Percentiles rank a stretch among this genome's conserved stretches.
phyloP scores from a whole-genome alignment of 768 basidiomycete species.

The Wakefieldia striispora region DNA sequence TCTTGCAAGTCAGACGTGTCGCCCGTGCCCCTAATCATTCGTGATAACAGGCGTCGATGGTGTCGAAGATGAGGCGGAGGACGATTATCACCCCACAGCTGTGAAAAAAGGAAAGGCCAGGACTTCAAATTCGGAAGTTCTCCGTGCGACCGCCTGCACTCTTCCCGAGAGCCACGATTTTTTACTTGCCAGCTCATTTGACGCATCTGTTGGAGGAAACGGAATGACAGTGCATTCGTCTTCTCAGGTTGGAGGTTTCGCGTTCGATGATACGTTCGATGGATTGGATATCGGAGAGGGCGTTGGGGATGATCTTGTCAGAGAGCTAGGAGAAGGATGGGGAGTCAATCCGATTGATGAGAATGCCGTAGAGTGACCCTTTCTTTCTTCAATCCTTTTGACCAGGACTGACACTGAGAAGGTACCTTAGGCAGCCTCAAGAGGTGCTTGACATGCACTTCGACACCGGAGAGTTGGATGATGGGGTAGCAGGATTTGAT shows the following conservation, averaged over 20 bases:
- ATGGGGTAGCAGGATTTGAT: slow-evolving; percentile 17
- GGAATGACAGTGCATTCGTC: slow-evolving; percentile 43
- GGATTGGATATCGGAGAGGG: slow-evolving; percentile 57
- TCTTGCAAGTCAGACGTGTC: slow-evolving; percentile 1
- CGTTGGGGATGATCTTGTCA: slow-evolving; percentile 71
- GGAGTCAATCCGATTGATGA: slow-evolving; percentile 27
- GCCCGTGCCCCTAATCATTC: neutral
- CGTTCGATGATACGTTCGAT: slow-evolving; percentile 55
- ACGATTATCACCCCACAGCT: slow-evolving; percentile 48
- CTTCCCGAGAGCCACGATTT: slow-evolving; percentile 72
- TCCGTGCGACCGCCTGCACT: slow-evolving; percentile 56
- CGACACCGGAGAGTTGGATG: slow-evolving; percentile 22
- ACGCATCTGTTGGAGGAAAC: slow-evolving; percentile 51
- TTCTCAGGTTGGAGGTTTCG: slow-evolving; percentile 52
- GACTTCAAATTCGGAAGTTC: slow-evolving; percentile 39
- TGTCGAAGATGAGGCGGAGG: slow-evolving; percentile 39
- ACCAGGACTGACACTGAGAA: slow-evolving; percentile 12
- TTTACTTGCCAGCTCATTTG: slow-evolving; percentile 64
- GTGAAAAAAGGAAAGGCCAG: slow-evolving; percentile 29
- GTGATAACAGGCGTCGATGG: slow-evolving; percentile 6
- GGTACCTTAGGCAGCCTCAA: slow-evolving; percentile 16
- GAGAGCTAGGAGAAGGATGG: slow-evolving; percentile 75
- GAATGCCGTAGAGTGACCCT: slow-evolving; percentile 13
- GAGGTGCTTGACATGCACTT: slow-evolving; percentile 17
- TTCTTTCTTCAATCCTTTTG: neutral